Base-by-base conservation (phyloP, 768 basidiomycete genomes). In the Suillus ampliporus region DNA sequence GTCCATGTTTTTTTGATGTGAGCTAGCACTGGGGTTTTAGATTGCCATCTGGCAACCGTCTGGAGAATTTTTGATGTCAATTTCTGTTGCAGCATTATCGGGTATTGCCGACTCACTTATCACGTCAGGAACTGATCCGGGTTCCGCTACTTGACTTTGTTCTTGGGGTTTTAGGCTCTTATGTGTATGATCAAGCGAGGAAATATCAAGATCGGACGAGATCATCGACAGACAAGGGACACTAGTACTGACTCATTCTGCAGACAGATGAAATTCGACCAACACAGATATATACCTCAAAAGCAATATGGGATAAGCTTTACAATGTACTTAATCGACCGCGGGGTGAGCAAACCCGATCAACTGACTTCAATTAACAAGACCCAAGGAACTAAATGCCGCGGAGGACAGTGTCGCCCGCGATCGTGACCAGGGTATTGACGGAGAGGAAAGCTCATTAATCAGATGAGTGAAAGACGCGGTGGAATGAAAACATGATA, bases 1-100 rank as follows among this genome's bases (percentile, higher is more conserved):
- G 78, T 78, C 77, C 77, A 65, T 67, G 59, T n/a, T 65, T 75
- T 74, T 64, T 64, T n/a, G 23, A 15, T 2, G 5, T 38, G 28
- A 50, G 28, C 48, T 8, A 14, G 23, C 26, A 26, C 31, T 31
- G 31, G 31, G 31, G 37, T 37, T 37, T 37, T 10, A 37, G 26
- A 50, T 50, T 17, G 17, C 17, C 19, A 19, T 31, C 19, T 51
- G 50, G 28, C 31, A 31, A 6, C 17, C 19, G 19, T 31, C 19
- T 51, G 50, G 28, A 51, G 6, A 6, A 31, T 31, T 31, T 31
- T 31, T 6, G 31, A 31, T 41, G n/a, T n/a, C n/a, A 17, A 19
- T 44, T 4, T n/a, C n/a, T n/a, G n/a, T n/a, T n/a, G n/a, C n/a
- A n/a, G n/a, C n/a, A n/a, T n/a, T 44, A 19, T 44, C n/a, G n/a